Evolutionary conservation across 495 filamentous ascomycete species (phyloP).

Genomic region (Amniculicola lignicola): DNA sequence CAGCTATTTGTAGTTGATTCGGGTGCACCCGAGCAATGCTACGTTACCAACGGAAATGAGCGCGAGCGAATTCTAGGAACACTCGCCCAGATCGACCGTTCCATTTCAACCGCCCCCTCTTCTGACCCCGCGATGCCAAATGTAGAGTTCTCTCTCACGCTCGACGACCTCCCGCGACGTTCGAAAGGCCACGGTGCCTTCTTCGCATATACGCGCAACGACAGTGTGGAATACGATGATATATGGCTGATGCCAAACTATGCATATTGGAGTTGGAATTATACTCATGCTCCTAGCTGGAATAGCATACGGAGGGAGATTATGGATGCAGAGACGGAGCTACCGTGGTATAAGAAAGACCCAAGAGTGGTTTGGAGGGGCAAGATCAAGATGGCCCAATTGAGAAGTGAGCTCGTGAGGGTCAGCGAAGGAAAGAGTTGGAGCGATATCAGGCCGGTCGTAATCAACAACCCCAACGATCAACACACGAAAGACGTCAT

Average conservation of each 20-base stretch:
- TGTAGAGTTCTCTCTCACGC: conserved; percentile 21
- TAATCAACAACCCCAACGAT: conserved; percentile 27
- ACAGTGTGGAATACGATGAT: conserved; percentile 12
- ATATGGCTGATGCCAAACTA: conserved; percentile 28
- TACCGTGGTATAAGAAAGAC: conserved; percentile 15
- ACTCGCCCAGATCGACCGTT: conserved; percentile 21
- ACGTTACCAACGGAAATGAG: conserved; percentile 26
- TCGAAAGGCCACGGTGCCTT: conserved; percentile 10
- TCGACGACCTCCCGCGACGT: conserved; percentile 22
- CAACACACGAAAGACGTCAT: conserved; percentile 43
- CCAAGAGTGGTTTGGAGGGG: conserved; percentile 22
- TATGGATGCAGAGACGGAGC: not conserved
- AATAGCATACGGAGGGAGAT: conserved; percentile 24
- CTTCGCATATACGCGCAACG: conserved; percentile 18
- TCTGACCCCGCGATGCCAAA: conserved; percentile 23
- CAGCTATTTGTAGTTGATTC: conserved; percentile 22
- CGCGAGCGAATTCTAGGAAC: conserved; percentile 26
- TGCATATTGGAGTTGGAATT: conserved; percentile 32
- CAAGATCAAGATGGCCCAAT: conserved; percentile 40
- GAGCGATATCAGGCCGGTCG: conserved; percentile 52
- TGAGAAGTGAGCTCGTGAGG: conserved; percentile 48
- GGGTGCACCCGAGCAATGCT: conserved; percentile 16
- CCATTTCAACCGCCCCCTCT: conserved; percentile 9
- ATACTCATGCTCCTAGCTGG: conserved; percentile 26
- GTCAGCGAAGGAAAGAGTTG: conserved; percentile 42